Evolutionary conservation across 2,329 filamentous ascomycete species (phyloP).

Genomic region (Aspergillus thermomutatus): DNA sequence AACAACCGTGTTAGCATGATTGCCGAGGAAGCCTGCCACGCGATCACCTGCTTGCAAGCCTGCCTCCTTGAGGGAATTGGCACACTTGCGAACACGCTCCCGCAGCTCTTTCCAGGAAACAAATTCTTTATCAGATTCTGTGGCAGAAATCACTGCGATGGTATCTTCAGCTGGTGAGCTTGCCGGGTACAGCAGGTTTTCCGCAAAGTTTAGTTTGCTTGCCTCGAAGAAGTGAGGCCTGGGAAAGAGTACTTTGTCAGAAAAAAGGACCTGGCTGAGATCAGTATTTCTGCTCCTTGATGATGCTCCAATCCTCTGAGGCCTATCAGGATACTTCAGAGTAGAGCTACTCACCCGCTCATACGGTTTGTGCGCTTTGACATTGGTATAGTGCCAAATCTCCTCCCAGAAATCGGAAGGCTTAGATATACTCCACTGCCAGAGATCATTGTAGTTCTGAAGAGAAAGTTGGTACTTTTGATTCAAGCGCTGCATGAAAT

Average conservation of each 20-base stretch:
- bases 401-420: conserved; percentile 78
- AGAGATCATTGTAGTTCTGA: conserved; percentile 68
- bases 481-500: conserved; percentile 68
- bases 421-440: conserved; percentile 79
- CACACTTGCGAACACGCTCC: conserved; percentile 70
- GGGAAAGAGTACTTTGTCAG: conserved; percentile 72
- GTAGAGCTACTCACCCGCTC: conserved; percentile 28
- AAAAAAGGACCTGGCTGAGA: conserved; percentile 60
- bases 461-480: conserved; percentile 62
- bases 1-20: conserved; percentile 81
- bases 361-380: conserved; percentile 64
- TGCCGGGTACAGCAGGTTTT: conserved; percentile 83
- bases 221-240: conserved; percentile 81
- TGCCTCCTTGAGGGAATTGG: conserved; percentile 64
- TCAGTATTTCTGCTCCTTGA: conserved; percentile 5
- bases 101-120: conserved; percentile 78
- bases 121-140: conserved; percentile 65
- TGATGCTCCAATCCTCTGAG: neutral
- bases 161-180: conserved; percentile 55
- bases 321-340: neutral
- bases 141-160: conserved; percentile 74
- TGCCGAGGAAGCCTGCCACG: conserved; percentile 75
- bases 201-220: conserved; percentile 82
- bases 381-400: conserved; percentile 77
- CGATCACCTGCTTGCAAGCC: conserved; percentile 62